phyloP scores from a whole-genome alignment of 2,329 filamentous ascomycete genomes.

The Juglanconis juglandina region DNA sequence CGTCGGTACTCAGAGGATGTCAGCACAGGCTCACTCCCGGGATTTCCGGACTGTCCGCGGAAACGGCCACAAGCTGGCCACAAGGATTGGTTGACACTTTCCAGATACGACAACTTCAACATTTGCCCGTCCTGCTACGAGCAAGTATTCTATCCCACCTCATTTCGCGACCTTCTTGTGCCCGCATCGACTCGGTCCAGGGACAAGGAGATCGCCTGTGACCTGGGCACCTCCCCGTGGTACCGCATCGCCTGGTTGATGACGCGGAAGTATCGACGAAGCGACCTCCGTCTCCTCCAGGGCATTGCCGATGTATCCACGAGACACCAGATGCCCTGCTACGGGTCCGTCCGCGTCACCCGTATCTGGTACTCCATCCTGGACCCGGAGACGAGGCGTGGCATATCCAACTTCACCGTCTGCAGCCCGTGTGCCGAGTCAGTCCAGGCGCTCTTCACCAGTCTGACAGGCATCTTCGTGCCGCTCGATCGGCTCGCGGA shows the following conservation, averaged over 20 bases:
- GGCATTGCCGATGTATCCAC: constrained; percentile 63
- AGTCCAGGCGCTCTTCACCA: constrained; percentile 70
- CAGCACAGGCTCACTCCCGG: constrained; percentile 37
- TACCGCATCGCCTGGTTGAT: constrained; percentile 81
- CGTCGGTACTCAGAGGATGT: constrained; percentile 54
- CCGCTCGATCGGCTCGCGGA: constrained; percentile 44
- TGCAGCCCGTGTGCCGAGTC: constrained; percentile 72
- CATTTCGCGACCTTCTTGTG: constrained; percentile 66
- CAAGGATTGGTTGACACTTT: constrained; percentile 78
- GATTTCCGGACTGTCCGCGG: constrained; percentile 68
- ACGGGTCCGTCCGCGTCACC: constrained; percentile 48
- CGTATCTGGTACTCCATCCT: constrained; percentile 74
- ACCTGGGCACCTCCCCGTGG: constrained; percentile 76
- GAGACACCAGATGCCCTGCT: constrained; percentile 52
- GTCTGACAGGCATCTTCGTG: constrained; percentile 64
- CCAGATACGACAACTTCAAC: constrained; percentile 66
- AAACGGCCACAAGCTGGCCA: constrained; percentile 58
- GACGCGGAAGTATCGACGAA: constrained; percentile 65
- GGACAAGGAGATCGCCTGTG: constrained; percentile 63
- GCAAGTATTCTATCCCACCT: constrained; percentile 63
- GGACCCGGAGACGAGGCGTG: constrained; percentile 61
- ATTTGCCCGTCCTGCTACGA: constrained; percentile 81
- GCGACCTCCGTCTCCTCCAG: constrained; percentile 66
- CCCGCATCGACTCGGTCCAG: constrained; percentile 55
- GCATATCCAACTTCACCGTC: constrained; percentile 68